These are phyloP conservation scores for Polymyxa betae DNA, from an alignment of 208 protist genomes.

Conservation along the genomic window DNA sequence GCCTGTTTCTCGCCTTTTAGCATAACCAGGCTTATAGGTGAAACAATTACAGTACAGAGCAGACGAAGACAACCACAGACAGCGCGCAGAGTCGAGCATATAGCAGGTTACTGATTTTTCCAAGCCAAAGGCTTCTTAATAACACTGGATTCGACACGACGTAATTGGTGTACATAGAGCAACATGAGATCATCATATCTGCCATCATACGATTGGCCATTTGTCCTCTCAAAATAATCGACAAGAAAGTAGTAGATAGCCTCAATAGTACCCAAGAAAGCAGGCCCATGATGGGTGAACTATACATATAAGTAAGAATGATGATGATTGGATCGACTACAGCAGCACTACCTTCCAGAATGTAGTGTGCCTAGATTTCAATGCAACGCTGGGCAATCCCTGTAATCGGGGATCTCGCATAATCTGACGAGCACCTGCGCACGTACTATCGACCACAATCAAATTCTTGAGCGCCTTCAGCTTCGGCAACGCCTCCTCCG, in stretches of 20 bases:
- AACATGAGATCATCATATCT: constrained; percentile 41
- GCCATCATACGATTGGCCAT: not conserved
- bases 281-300: constrained; percentile 31
- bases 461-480: not conserved
- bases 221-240: not conserved
- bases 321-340: not conserved
- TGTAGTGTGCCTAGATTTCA: constrained; percentile 28
- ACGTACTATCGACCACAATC: constrained; percentile 38
- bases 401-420: not conserved
- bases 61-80: too few species aligned
- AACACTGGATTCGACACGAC: constrained; percentile 17
- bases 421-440: not conserved
- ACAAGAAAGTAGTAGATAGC: constrained; percentile 37
- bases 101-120: not conserved
- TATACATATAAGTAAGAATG: not conserved
- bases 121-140: constrained; percentile 6
- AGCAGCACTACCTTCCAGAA: constrained; percentile 43
- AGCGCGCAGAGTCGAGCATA: too few species aligned
- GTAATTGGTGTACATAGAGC: constrained; percentile 41
- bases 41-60: too few species aligned
- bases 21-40: too few species aligned
- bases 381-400: constrained; percentile 2
- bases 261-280: constrained; percentile 49
- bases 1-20: too few species aligned
- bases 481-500: constrained; percentile 29